phyloP scores from a whole-genome alignment of 139 green algal species.

The Chlamydomonas sp. region DNA sequence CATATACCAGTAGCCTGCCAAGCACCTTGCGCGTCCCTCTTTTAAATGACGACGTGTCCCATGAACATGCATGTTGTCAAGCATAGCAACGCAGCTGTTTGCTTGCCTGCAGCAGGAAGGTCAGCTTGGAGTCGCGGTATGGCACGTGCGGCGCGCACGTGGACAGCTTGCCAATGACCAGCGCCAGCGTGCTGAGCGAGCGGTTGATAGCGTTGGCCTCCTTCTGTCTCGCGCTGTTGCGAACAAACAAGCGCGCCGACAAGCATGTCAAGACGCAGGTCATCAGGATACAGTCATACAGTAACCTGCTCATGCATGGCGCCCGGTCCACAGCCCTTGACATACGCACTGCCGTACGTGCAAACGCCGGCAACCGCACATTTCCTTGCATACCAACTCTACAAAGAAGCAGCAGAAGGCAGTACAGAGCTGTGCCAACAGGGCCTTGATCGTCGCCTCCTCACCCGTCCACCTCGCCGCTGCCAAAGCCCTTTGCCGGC shows the following conservation, averaged over 20 bases:
- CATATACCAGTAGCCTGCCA: too few species aligned
- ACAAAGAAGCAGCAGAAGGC: too few species aligned
- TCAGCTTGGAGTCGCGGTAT: slow-evolving; percentile 97
- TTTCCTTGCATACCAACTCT: too few species aligned
- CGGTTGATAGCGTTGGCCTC: slow-evolving; percentile 94
- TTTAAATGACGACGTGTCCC: too few species aligned
- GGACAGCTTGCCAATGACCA: slow-evolving; percentile 89
- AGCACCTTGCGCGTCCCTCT: too few species aligned
- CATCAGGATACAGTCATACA: too few species aligned
- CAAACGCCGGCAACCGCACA: too few species aligned
- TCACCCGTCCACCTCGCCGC: slow-evolving; percentile 43
- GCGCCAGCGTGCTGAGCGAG: slow-evolving; percentile 87
- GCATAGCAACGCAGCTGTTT: too few species aligned
- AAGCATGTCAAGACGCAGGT: not conserved
- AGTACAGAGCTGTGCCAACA: too few species aligned
- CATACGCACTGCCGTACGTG: too few species aligned
- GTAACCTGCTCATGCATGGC: too few species aligned
- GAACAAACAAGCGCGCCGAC: not conserved
- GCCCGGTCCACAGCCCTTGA: too few species aligned
- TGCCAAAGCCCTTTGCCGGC: slow-evolving; percentile 22
- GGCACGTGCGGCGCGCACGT: slow-evolving; percentile 70
- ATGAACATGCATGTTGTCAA: not conserved
- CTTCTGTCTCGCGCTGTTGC: slow-evolving; percentile 45
- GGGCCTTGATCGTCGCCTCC: not conserved
- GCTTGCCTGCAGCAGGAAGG: slow-evolving; percentile 92